Base-by-base conservation (phyloP, 345 rosid genomes). In the Salix purpurea region DNA sequence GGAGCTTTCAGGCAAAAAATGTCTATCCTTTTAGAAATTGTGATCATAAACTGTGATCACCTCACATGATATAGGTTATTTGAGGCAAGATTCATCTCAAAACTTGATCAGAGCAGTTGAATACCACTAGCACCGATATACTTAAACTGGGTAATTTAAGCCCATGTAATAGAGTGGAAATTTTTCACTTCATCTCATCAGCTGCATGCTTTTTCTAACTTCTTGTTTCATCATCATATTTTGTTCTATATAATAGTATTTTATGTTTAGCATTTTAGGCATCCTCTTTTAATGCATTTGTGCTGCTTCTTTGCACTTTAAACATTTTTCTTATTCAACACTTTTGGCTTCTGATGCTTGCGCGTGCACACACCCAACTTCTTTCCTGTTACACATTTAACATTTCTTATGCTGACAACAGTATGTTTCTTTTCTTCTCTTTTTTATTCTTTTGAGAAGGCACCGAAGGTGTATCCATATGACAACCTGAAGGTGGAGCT, bases 401-500 rank as follows among this genome's bases (percentile, higher is more conserved):
- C 48, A 36, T 36, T 24, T 54, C 50, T 66, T 64, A 46, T 5
- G 54, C 71, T 69, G 52, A 40, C 48, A 44, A 42, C 15, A 26
- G 15, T 42, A 28, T 66, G 5, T 65, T 36, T 28, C 34, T 61
- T 68, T 44, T 60, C 24, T 37, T 48, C 4, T 0, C 0, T 3
- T 76, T n/a, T 61, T 76, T 67, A 40, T 40, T 40, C 44, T 84
- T 48, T 77, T 69, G 37, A 74, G 74, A 88, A 96, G 99, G 74
- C 94, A 16, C 97, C 97, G 7, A 92, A 92, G 84, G 98, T 91
- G 19, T 96, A 90, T 78, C 98, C 98, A 8, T 96, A 92, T 65
- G 97, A 96, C 88, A 93, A 96, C 87, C 84, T 96, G 78, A 90
- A 91, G 67, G 97, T 88, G 80, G 98, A 96, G 91, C 99, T 96